Conservation (phyloP, 2,329 filamentous ascomycete genomes). For the Nigrospora sphaerica region DNA sequence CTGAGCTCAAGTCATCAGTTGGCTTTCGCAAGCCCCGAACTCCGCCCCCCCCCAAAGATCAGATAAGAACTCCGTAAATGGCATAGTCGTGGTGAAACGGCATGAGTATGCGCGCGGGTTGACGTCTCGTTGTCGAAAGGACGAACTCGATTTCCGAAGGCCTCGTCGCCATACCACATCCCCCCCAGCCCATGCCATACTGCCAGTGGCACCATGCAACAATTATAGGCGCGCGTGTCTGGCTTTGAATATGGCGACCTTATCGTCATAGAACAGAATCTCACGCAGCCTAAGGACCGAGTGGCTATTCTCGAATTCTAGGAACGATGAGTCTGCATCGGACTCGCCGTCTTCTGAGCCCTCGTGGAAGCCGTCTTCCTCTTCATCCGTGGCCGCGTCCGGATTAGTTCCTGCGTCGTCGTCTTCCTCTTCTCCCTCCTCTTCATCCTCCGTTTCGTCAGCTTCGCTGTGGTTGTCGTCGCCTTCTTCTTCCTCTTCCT, state of each 20-base stretch:
- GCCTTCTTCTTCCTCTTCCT: constrained; percentile 19
- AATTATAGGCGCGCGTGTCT: constrained; percentile 42
- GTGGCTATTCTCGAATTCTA: constrained; percentile 34
- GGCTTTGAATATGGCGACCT: constrained; percentile 73
- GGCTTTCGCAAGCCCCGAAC: too few relatives aligned
- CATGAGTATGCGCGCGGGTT: too few relatives aligned
- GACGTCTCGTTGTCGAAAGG: too few relatives aligned
- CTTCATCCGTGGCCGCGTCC: constrained; percentile 38
- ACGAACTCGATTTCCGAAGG: too few relatives aligned
- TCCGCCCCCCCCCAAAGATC: too few relatives aligned
- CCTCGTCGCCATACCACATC: too few relatives aligned
- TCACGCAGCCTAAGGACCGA: constrained; percentile 53
- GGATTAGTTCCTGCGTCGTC: constrained; percentile 37
- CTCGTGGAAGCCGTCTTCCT: constrained; percentile 35
- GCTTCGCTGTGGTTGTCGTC: constrained; percentile 27
- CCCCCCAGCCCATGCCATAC: too few relatives aligned
- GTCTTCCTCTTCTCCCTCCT: constrained; percentile 21
- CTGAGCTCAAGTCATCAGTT: too few relatives aligned
- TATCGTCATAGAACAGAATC: constrained; percentile 80
- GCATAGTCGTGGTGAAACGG: too few relatives aligned
- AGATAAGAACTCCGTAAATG: too few relatives aligned
- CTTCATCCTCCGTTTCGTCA: constrained; percentile 27
- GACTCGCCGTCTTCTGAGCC: constrained; percentile 42
- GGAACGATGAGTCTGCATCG: constrained; percentile 39
- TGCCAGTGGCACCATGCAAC: neutral